Evolutionary conservation across 768 basidiomycete genomes (phyloP).

Genomic region (Neoboletus magnificus): DNA sequence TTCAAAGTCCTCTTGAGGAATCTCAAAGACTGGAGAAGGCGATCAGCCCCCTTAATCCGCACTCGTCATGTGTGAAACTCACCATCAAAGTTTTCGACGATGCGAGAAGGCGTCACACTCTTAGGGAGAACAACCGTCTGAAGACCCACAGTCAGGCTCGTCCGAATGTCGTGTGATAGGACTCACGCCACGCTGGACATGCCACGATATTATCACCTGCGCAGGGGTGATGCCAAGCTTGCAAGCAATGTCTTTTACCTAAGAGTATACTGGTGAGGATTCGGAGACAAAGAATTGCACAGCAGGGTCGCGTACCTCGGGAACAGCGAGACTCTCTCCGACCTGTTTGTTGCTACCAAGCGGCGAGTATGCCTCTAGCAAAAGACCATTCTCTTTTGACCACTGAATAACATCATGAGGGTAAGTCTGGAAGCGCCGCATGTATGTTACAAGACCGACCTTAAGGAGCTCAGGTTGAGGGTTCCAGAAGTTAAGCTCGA

Average conservation of each 20-base stretch:
- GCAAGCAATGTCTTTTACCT: conserved; percentile 57
- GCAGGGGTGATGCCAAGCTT: conserved; percentile 70
- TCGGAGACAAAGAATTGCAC: not conserved
- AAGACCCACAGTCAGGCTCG: not conserved
- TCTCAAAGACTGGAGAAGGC: conserved; percentile 25
- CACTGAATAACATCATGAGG: conserved; percentile 41
- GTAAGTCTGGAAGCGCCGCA: not conserved
- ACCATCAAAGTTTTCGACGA: conserved; percentile 71
- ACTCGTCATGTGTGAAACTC: conserved; percentile 1
- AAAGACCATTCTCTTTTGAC: conserved; percentile 59
- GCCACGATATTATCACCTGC: conserved; percentile 73
- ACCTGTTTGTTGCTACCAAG: conserved; percentile 63
- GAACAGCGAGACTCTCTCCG: conserved; percentile 52
- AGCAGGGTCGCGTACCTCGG: conserved; percentile 38
- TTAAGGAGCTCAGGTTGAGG: conserved; percentile 75
- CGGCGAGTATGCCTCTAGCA: conserved; percentile 77
- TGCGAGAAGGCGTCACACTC: conserved; percentile 65
- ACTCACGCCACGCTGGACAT: conserved; percentile 69
- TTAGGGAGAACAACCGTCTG: conserved; percentile 75
- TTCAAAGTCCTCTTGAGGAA: conserved; percentile 39
- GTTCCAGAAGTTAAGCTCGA: conserved; percentile 75
- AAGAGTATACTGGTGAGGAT: not conserved
- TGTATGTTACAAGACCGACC: conserved; percentile 32
- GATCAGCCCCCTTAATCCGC: not conserved
- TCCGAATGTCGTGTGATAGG: no score